These are phyloP conservation scores for Aureobasidium uvarum DNA, from an alignment of 2,329 filamentous ascomycete species.

Conservation along the genomic window DNA sequence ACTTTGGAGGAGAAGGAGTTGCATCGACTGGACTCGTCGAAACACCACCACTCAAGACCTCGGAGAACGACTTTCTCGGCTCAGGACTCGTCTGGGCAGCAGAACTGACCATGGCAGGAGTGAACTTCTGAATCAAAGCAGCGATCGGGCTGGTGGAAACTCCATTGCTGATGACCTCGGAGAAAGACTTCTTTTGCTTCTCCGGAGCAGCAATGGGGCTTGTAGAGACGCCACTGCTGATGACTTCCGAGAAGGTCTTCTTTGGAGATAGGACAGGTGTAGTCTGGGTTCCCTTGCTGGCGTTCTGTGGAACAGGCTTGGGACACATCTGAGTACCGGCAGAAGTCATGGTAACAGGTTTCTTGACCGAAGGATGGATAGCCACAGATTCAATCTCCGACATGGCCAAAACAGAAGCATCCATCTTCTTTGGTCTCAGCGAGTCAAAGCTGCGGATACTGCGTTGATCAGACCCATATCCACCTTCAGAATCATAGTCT, in stretches of 20 bases:
- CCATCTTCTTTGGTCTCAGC: background rate
- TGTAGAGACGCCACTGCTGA: background rate
- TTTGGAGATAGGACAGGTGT: background rate
- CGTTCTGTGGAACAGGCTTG: background rate
- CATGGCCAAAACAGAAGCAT: background rate
- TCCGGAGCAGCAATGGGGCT: background rate
- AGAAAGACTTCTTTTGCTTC: background rate
- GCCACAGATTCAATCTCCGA: background rate
- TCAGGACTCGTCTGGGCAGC: background rate
- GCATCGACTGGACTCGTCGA: background rate
- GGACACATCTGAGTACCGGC: background rate
- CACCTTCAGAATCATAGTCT: background rate
- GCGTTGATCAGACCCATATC: background rate
- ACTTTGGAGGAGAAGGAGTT: too few relatives aligned
- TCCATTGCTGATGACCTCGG: background rate
- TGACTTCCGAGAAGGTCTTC: background rate
- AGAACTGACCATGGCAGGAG: background rate
- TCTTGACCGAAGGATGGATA: background rate
- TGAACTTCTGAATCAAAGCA: background rate
- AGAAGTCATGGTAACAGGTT: background rate
- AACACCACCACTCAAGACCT: background rate
- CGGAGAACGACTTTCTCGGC: background rate
- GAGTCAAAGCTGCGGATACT: background rate
- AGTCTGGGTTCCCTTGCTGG: background rate
- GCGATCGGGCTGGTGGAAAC: background rate